A percentile compares a stretch with the other conserved stretches of the same genome.
These are phyloP conservation scores for Hemisphaericaspora xylanilytica DNA, from an alignment of 1,139 yeast genomes.

Conservation along the genomic window DNA sequence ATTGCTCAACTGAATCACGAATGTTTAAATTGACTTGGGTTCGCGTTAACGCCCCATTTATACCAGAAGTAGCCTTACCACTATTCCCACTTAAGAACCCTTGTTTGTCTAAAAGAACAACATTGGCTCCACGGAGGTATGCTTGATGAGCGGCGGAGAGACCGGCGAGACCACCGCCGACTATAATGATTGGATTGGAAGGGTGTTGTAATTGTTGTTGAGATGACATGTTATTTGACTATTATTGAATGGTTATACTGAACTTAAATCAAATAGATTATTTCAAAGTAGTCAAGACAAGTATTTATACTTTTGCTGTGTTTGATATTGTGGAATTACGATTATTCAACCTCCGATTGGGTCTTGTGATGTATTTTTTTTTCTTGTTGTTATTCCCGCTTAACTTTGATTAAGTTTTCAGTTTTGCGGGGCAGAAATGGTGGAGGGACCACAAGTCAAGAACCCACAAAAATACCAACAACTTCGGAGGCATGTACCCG, in stretches of 20 bases:
- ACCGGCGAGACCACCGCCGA: slow-evolving; percentile 83
- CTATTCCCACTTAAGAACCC: slow-evolving; percentile 74
- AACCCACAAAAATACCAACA: no score
- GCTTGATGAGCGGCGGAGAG: slow-evolving; percentile 72
- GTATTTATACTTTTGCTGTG: background rate
- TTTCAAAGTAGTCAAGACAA: no score
- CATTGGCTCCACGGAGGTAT: slow-evolving; percentile 53
- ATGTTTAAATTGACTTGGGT: slow-evolving; percentile 54
- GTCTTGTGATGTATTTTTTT: background rate
- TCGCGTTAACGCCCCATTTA: slow-evolving; percentile 68
- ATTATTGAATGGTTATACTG: background rate
- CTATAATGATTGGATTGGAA: slow-evolving; percentile 52
- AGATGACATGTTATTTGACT: slow-evolving; percentile 11
- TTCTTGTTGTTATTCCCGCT: no score
- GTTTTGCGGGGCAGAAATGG: no score
- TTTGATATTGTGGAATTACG: background rate
- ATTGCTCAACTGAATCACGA: slow-evolving; percentile 55
- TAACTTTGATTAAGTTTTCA: no score
- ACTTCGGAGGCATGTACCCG: no score
- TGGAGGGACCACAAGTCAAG: no score
- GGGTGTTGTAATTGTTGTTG: slow-evolving; percentile 19
- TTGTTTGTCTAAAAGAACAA: slow-evolving; percentile 61
- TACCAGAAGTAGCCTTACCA: slow-evolving; percentile 79
- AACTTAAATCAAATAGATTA: no score
- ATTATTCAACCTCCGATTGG: background rate